Evolutionary conservation across 192 early-diverging fungal species (phyloP).

Genomic region (Coemansia sp.): DNA sequence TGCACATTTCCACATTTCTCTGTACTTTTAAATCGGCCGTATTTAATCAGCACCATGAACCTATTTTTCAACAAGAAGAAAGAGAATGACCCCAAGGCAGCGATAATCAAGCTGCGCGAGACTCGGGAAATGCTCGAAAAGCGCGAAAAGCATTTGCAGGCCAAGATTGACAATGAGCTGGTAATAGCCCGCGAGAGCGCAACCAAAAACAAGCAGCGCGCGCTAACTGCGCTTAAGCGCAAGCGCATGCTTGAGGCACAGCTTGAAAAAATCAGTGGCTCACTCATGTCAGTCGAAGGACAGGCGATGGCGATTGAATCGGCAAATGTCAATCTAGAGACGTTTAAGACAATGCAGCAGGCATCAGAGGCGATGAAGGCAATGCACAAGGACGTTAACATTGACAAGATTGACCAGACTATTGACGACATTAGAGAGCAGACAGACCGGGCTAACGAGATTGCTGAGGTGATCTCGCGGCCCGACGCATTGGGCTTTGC

Average conservation of each 20-base stretch:
- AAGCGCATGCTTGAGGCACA: conserved; percentile 84
- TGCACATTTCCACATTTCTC: too few species aligned
- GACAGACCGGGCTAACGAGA: conserved; percentile 94
- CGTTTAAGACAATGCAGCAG: conserved; percentile 91
- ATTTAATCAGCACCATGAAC: conserved; percentile 58
- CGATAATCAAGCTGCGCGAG: conserved; percentile 89
- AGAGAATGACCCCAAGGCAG: conserved; percentile 81
- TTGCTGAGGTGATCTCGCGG: conserved; percentile 88
- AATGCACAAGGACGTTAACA: conserved; percentile 82
- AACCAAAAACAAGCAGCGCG: conserved; percentile 84
- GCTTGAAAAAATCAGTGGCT: conserved; percentile 84
- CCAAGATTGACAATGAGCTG: conserved; percentile 83
- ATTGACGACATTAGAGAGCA: conserved; percentile 98
- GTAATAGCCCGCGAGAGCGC: conserved; percentile 86
- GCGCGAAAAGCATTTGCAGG: conserved; percentile 81
- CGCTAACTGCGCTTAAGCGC: conserved; percentile 92
- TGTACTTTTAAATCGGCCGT: conserved; percentile 5
- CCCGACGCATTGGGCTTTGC: conserved; percentile 78
- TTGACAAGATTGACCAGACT: conserved; percentile 91
- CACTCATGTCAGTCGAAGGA: conserved; percentile 87
- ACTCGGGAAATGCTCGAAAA: conserved; percentile 94
- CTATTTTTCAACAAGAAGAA: conserved; percentile 68
- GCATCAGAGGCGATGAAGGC: conserved; percentile 91
- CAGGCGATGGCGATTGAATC: conserved; percentile 96
- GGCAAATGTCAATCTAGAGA: conserved; percentile 93